Base-by-base conservation (phyloP, 306 rosid genomes). In the Parietaria judaica region DNA sequence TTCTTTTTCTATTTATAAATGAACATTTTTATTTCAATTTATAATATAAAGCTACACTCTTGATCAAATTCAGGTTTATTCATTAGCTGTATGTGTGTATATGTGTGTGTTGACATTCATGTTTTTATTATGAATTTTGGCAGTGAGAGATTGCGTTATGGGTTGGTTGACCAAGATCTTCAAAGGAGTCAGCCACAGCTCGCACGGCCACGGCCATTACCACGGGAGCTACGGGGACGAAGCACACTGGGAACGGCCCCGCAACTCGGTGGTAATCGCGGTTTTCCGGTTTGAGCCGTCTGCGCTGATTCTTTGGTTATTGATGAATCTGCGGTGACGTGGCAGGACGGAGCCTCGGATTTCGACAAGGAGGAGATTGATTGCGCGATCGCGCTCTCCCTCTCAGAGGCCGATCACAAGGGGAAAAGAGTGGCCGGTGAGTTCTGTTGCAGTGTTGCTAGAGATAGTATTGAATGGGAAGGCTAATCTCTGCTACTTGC, bases 121-220 rank as follows among this genome's bases (percentile, higher is more conserved):
- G 9, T 41, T 41, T 41, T 8, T 8, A 41, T 41, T 41, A 8
- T 8, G 3, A 49, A n/a, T 49, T 49, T 1, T 11, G 50, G 53
- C 15, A 56, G 55, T 67, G 77, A 74, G 15, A 68, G 63, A 56
- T 67, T 58, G 54, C 48, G 39, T 56, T 41, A 90, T 90, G 97
- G 85, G 85, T 72, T 86, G 97, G 97, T 72, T 87, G 69, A 78
- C 81, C 69, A 84, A 87, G 72, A 60, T 90, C 72, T 72, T 87
- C 55, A 87, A 81, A 72, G 95, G 95, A 56, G 70, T 85, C 23
- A 67, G 80, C 71, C 79, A 72, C 67, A 79, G 70, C 68, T 68
- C 72, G 59, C 38, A 63, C 16, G 84, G 92, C 14, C 72, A 73
- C 16, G 83, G 94, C 14, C 72, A 72, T 23, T 69, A 79, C 75